Base-by-base conservation (phyloP, 2,329 filamentous ascomycete genomes). In the Cladophialophora carrionii region DNA sequence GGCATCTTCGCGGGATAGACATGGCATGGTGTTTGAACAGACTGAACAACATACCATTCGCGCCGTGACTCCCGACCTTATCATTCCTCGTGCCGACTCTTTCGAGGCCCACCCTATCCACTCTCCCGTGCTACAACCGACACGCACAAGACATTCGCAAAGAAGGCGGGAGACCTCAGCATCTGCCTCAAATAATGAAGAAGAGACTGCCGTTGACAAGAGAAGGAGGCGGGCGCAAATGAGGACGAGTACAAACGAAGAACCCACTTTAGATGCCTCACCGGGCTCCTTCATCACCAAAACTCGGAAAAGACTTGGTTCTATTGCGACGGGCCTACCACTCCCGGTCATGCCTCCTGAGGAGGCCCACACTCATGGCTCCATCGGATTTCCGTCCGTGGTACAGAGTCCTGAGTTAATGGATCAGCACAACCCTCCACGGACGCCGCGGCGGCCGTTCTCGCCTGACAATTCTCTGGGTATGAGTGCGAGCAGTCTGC, bases 321-420 rank as follows among this genome's bases (percentile, higher is more conserved):
- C 67, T 7, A 71, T 71, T 32, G 67, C 77, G 32, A 68, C 75
- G 37, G 70, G 73, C 37, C 61, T 76, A 12, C 57, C 57, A 12
- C 61, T 76, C 14, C 57, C 57, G 7, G 74, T 75, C 29, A 66
- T 78, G 59, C 68, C 72, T n/a, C 65, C 75, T 0, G 78, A 80
- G 34, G 78, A 81, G 51, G 72, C 73, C 14, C 52, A 32, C 17
- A 29, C 57, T 41, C 70, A 75, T 37, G 68, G 72, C 34, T 82
- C 80, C 20, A 82, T 83, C 65, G 80, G 81, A 2, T 82, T 78
- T 64, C 81, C 80, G 20, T 82, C 81, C 12, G 80, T 82, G 53
- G 74, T 77, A 43, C 78, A 80, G 57, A 77, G 78, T 22, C 58
- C 71, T 22, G 64, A 69, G 9, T 20, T 60, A 51, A 65, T 74